Conservation (phyloP, 2,329 filamentous ascomycete species). For the Epichloe gansuensis region DNA sequence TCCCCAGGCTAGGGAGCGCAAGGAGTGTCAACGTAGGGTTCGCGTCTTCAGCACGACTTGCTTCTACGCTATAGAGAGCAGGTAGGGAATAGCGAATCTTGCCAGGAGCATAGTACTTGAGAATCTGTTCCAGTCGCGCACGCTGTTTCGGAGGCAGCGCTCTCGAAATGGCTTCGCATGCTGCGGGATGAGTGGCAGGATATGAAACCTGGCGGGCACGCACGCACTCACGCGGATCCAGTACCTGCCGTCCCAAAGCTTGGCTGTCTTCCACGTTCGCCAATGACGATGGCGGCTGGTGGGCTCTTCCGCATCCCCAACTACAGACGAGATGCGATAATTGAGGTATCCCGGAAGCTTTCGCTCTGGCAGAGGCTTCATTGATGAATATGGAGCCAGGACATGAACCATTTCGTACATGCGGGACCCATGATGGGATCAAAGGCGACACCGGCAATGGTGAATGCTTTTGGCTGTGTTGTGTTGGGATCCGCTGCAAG, state of each 20-base stretch:
- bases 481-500: constrained; percentile 16
- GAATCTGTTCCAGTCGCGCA: constrained; percentile 25
- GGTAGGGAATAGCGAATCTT: constrained; percentile 45
- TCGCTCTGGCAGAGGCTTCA: constrained; percentile 18
- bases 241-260: constrained; percentile 48
- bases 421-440: constrained; percentile 16
- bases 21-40: constrained; percentile 28
- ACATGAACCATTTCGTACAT: constrained; percentile 30
- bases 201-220: constrained; percentile 26
- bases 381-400: constrained; percentile 34
- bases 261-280: constrained; percentile 20
- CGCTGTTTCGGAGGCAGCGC: constrained; percentile 23
- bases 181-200: constrained; percentile 34
- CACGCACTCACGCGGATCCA: constrained; percentile 42
- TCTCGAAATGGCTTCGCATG: constrained; percentile 37
- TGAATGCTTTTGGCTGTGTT: constrained; percentile 27
- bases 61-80: constrained; percentile 36
- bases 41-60: background rate
- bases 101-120: constrained; percentile 39
- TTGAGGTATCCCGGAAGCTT: constrained; percentile 14
- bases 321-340: constrained; percentile 4
- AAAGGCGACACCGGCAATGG: constrained; percentile 27
- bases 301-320: constrained; percentile 2
- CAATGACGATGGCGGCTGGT: constrained; percentile 10
- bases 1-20: constrained; percentile 40